Base-by-base conservation (phyloP, 2,329 filamentous ascomycete species). In the Hirsutella minnesotensis region DNA sequence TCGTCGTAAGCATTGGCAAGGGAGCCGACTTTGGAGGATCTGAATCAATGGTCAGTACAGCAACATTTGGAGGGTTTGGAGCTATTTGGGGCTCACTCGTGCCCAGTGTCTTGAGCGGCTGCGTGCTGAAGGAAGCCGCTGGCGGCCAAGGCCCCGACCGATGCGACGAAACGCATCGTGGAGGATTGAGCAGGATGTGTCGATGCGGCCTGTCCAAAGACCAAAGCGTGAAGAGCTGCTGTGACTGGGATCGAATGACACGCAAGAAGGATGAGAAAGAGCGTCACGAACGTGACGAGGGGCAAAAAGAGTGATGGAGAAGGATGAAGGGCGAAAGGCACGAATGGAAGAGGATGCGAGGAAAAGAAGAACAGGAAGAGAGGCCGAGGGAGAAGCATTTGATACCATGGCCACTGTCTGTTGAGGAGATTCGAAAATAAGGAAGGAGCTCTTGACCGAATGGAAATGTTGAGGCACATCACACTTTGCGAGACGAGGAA, bases 141-240 rank as follows among this genome's bases (percentile, higher is more conserved):
- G 51, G 59, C 60, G 50, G 55, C 46, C 38, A 69, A 42, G 53
- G 56, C 56, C 48, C 58, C 54, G 46, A 68, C 47, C 45, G 60
- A 55, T 38, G 57, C 51, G 46, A 48, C 46, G 43, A 56, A 51
- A 55, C 63, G 66, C 67, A 70, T 70, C 51, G 49, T 59, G 52
- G 39, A 41, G 41, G 41, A 44, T n/a, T n/a, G 33, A n/a, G 33
- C 15, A 27, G 16, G 12, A 35, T n/a, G 33, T n/a, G 16, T 18
- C 16, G 21, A n/a, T 12, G 27, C 16, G 30, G 8, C 7, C 12
- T n/a, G 9, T 12, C 15, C 16, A 9, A 38, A 4, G 41, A 37
- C 3, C 22, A 16, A 10, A 39, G 12, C n/a, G 18, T 9, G 27
- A n/a, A 10, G n/a, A 4, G 33, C 37, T 13, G 42, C 41, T 44